These are phyloP conservation scores for Mallotus repandus DNA, from an alignment of 441 rosid genomes.

Conservation along the genomic window DNA sequence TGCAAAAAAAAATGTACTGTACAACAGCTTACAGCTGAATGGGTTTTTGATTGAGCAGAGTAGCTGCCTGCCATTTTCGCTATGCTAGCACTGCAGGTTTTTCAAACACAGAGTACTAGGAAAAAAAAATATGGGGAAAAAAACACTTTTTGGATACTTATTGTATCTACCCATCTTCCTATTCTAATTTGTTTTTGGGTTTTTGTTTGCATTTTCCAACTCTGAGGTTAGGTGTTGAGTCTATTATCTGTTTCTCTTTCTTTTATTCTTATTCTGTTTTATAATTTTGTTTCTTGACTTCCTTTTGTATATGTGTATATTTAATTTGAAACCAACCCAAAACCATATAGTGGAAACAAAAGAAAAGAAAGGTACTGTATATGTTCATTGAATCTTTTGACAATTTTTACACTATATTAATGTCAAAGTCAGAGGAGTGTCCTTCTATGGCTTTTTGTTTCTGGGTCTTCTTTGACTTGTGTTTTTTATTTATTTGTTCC, in stretches of 20 bases:
- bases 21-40: too few species aligned
- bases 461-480: slow-evolving; percentile 13
- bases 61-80: too few species aligned
- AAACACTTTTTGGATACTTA: too few species aligned
- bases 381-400: neutral
- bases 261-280: neutral
- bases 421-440: neutral
- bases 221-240: neutral
- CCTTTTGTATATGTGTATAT: neutral
- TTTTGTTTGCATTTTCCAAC: slow-evolving; percentile 7
- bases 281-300: slow-evolving; percentile 4
- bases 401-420: neutral
- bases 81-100: too few species aligned
- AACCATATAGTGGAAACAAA: too few species aligned
- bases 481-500: neutral
- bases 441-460: neutral
- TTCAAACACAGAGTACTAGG: too few species aligned
- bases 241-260: too few species aligned
- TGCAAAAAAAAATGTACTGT: too few species aligned
- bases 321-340: too few species aligned
- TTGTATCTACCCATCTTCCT: too few species aligned
- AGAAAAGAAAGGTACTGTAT: neutral
- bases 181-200: neutral
- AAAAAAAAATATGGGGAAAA: too few species aligned
- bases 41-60: too few species aligned